Base-by-base conservation (phyloP, 2,329 filamentous ascomycete species). In the Colletotrichum higginsianum region DNA sequence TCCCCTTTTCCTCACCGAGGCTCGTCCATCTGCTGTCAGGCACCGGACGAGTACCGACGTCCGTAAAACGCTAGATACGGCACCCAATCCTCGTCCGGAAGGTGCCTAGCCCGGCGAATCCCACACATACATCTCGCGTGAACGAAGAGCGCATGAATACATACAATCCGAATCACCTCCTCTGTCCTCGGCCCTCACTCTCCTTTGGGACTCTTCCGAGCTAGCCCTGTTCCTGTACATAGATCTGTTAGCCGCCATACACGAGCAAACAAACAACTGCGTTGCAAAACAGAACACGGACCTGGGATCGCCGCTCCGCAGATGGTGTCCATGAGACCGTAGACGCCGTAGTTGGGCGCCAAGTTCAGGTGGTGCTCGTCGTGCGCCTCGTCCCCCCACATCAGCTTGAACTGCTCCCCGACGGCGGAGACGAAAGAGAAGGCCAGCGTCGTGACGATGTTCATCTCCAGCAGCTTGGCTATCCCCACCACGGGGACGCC, bases 351-450 rank as follows among this genome's bases (percentile, higher is more conserved):
- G 47, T 63, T 63, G 21, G 47, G 44, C 9, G 46, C 21, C 35
- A 47, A n/a, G 15, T 52, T 52, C 46, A 63, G 26, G 47, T 63
- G 61, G 21, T 63, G 61, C n/a, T 63, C 61, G 47, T 63, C 61
- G 21, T 63, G 61, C n/a, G 35, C 47, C 8, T 63, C 61, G 61
- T 63, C 61, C n/a, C 61, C 61, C 61, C 61, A 63, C 5, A 63
- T 26, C 35, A 63, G 61, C 30, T 63, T 63, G 35, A 63, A 11
- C 35, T 63, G 61, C 47, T 63, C 61, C 15, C 46, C 61, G 1
- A 47, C 35, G 30, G 61, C 61, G 35, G 61, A 63, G 12, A 63
- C 35, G 35, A 63, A 30, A 9, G 61, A 63, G 47, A 63, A 63
- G 1, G 6, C 47, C 35, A 63, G 47, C 11, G 61, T 53, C 30